Evolutionary conservation across 208 protist genomes (phyloP), one percentile per base, ranked within the genome.

Genomic region (Wallacemonas sp.): DNA sequence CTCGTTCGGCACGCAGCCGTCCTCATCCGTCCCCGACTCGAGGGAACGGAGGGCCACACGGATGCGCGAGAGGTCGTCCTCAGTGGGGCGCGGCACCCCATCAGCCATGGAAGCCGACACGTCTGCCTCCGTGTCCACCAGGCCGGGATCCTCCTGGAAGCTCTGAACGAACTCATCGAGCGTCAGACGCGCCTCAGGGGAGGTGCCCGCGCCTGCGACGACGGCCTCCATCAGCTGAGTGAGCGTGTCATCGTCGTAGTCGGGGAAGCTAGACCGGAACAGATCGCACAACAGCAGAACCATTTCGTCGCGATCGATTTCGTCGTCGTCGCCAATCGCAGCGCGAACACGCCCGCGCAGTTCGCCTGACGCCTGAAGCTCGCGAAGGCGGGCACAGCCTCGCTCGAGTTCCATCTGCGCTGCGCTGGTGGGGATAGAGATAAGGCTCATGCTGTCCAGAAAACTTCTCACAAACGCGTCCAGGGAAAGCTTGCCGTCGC

Each of bases 121-220:
- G 8, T 13, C 26, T 21, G 37, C 29, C 27, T 15, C 2, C 59
- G 42, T 22, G 4, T 71, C 66, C 17, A 78, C 10, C 5, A 74
- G 54, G 3, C 69, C 76, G n/a, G 75, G 54, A 3, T 78, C 81
- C 36, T 90, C 79, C 1, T 68, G 62, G 57, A 89, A 91, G 74
- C 73, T 81, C 10, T 58, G 74, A 17, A 89, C 79, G 73, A 91
- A 91, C 27, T 89, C 79, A 12, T 93, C 81, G 30, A 89, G 38
- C 17, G 76, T 81, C 37, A 91, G 61, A 37, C 73, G 78, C 21
- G 63, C 75, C 10, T 63, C 52, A 26, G 50, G 58, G 53, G 73
- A 63, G 38, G 71, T 85, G 36, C 78, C 84, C 1, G 81, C 79
- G 15, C 80, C 79, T 0, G 78, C 65, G 13, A 88, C 77, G 50